Percentiles rank a stretch among this genome's conserved stretches.
Conservation (phyloP, 768 basidiomycete species). For the Pleurotus cornucopiae region DNA sequence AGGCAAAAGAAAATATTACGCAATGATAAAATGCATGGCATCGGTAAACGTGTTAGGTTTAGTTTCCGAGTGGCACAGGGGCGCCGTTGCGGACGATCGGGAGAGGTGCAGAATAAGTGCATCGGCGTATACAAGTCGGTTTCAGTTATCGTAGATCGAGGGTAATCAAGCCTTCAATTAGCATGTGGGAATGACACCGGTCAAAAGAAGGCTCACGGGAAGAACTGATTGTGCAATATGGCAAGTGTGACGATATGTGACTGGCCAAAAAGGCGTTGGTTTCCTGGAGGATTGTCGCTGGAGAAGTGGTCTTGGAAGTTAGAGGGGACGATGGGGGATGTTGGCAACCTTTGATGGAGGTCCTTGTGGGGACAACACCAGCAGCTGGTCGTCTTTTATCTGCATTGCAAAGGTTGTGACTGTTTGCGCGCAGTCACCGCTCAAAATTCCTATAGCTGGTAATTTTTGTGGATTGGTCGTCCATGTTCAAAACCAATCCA, state of each 20-base stretch:
- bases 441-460: slow-evolving; percentile 8
- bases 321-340: not conserved
- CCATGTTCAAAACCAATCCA: slow-evolving; percentile 9
- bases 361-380: slow-evolving; percentile 5
- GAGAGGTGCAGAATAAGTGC: not conserved
- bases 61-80: slow-evolving; percentile 9
- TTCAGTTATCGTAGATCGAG: not conserved
- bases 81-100: not conserved
- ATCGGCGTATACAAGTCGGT: not conserved
- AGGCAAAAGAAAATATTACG: slow-evolving; percentile 7
- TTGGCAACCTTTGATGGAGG: not conserved
- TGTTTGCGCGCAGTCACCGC: not conserved
- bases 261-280: not conserved
- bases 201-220: slow-evolving; percentile 8
- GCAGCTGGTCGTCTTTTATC: slow-evolving; percentile 2
- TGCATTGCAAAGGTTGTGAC: not conserved
- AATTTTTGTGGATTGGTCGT: slow-evolving; percentile 4
- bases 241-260: slow-evolving; percentile 4
- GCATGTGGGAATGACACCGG: slow-evolving; percentile 1
- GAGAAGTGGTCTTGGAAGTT: not conserved
- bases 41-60: slow-evolving; percentile 9
- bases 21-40: slow-evolving; percentile 9
- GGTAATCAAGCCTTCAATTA: not conserved
- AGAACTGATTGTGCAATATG: slow-evolving; percentile 2
- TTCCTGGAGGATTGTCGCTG: not conserved